These are phyloP conservation scores for Plasmodium fragile DNA, from an alignment of 169 alveolate species.

Conservation along the genomic window DNA sequence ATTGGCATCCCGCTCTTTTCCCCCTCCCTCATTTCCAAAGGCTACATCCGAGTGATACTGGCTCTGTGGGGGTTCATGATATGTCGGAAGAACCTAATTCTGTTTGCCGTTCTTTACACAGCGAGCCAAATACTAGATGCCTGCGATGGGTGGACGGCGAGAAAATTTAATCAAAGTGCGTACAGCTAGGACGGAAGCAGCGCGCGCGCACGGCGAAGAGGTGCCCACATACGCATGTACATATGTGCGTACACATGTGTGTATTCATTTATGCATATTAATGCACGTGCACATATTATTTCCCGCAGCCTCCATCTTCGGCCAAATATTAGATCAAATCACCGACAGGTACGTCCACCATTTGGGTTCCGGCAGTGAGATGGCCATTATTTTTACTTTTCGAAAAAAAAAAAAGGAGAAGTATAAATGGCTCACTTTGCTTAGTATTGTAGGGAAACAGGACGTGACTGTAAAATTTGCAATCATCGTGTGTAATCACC, in stretches of 20 bases:
- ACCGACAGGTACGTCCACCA: slow-evolving; percentile 66
- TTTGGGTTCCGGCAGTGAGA: background rate
- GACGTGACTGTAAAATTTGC: background rate
- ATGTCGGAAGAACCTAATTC: slow-evolving; percentile 12
- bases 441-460: background rate
- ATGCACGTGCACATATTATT: background rate
- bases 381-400: background rate
- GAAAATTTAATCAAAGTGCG: slow-evolving; percentile 62
- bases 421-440: background rate
- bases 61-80: slow-evolving; percentile 26
- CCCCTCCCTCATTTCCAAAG: slow-evolving; percentile 5
- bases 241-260: slow-evolving; percentile 3
- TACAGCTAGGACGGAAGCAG: background rate
- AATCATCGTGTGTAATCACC: background rate
- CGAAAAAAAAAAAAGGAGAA: background rate
- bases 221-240: background rate
- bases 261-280: background rate
- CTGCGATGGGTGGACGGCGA: slow-evolving; percentile 75
- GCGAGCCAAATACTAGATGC: slow-evolving; percentile 66
- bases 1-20: background rate
- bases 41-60: slow-evolving; percentile 65
- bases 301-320: slow-evolving; percentile 65
- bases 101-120: slow-evolving; percentile 28
- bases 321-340: slow-evolving; percentile 74
- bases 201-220: background rate